Base-by-base conservation (phyloP, 2,329 filamentous ascomycete genomes). In the Pseudogymnoascus sp. region DNA sequence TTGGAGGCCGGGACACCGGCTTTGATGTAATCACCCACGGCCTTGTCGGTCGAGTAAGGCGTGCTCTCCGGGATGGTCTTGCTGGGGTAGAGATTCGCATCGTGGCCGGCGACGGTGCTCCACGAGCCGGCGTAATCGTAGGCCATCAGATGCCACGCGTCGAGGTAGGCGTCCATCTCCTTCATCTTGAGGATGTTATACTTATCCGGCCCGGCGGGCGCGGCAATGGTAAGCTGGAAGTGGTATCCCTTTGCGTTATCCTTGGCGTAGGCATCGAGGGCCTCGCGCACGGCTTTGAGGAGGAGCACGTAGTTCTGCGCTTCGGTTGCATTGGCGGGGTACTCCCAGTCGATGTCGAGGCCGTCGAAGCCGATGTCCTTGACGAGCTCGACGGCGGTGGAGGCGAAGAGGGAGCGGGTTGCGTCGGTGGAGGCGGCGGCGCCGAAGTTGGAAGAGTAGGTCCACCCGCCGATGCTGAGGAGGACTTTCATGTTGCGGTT, bases 381-480 rank as follows among this genome's bases (percentile, higher is more conserved):
- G 9, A 69, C 28, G 4, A 66, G 57, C 16, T 32, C 6, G 4
- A 68, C 61, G 25, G 65, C 60, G 25, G 62, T 62, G n/a, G 60
- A 41, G 28, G 64, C 65, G 57, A 69, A 69, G 22, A 35, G 38
- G 8, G 61, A 22, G 7, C 66, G 62, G 20, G 22, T 84, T 2
- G 77, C 73, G 0, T 80, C 78, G 0, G 85, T 87, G 62, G 82
- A 83, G 6, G 86, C 83, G 0, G 86, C 85, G 1, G 77, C 75
- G 1, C 87, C 78, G 70, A 96, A 92, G 72, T 90, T 89, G 66
- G 80, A 76, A 2, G 88, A 90, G 74, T 91, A 94, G 0, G 89
- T 91, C 88, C 89, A 95, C 25, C 91, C 91, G 57, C 91, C 91
- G 65, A 96, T 90, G 57, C 84, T 89, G 3, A 96, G 80, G 25